Evolutionary conservation across 1,139 yeast genomes (phyloP).

Genomic region (Sugiyamaella paludigena): DNA sequence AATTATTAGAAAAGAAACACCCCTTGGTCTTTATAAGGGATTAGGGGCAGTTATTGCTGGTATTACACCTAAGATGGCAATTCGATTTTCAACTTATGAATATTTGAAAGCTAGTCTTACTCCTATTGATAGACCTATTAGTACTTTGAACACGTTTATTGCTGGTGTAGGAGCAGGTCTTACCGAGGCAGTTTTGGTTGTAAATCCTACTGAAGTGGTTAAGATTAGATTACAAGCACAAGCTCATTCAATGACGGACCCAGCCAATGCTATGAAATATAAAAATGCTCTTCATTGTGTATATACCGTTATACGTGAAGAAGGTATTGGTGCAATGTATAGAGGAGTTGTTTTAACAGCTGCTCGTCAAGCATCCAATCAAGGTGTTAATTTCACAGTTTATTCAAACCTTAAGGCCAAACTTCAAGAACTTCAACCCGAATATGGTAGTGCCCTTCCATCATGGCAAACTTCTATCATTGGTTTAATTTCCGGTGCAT

Average conservation of each 20-base stretch:
- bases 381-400: constrained; percentile 96
- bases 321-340: constrained; percentile 84
- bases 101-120: constrained; percentile 72
- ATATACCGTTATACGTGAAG: constrained; percentile 79
- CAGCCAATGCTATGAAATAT: constrained; percentile 76
- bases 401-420: constrained; percentile 79
- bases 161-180: constrained; percentile 98
- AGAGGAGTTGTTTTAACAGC: constrained; percentile 96
- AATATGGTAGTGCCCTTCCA: constrained; percentile 63
- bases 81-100: constrained; percentile 91
- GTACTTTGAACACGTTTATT: constrained; percentile 64
- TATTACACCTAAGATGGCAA: constrained; percentile 97
- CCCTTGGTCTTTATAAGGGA: constrained; percentile 88
- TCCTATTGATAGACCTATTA: constrained; percentile 56
- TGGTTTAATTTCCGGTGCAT: constrained; percentile 92
- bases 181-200: constrained; percentile 92
- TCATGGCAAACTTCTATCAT: constrained; percentile 91
- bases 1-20: constrained; percentile 77
- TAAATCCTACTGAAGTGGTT: constrained; percentile 96
- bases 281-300: constrained; percentile 92
- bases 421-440: constrained; percentile 59
- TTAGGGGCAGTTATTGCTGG: constrained; percentile 97
- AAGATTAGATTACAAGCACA: constrained; percentile 96
- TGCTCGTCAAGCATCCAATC: constrained; percentile 97
- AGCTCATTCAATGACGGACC: constrained; percentile 84